Conservation (phyloP, 441 rosid species). For the Eutrema salsugineum region DNA sequence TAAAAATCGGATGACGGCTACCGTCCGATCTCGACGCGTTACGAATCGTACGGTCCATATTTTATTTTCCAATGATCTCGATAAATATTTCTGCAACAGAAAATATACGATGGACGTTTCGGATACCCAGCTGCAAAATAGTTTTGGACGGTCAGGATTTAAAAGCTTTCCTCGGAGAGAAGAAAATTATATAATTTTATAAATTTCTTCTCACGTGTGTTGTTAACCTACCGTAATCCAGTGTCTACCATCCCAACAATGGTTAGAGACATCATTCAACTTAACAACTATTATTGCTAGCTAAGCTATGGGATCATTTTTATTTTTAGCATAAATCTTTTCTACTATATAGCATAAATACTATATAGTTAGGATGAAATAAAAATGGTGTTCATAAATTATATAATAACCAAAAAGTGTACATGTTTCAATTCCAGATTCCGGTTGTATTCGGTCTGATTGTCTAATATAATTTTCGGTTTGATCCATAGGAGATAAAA, state of each 20-base stretch:
- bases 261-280: slow-evolving; percentile 22
- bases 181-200: not conserved
- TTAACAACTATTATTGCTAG: not conserved
- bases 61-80: not conserved
- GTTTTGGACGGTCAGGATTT: slow-evolving; percentile 13
- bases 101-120: slow-evolving; percentile 20
- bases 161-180: not conserved
- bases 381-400: not conserved
- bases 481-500: not conserved
- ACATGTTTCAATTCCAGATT: not conserved
- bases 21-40: slow-evolving; percentile 23
- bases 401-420: not conserved
- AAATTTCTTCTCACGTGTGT: slow-evolving; percentile 26
- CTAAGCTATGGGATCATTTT: too few relatives aligned
- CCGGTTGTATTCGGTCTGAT: not conserved
- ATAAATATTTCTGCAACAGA: slow-evolving; percentile 14
- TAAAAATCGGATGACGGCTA: not conserved
- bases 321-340: too few relatives aligned
- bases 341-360: too few relatives aligned
- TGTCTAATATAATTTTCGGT: not conserved
- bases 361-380: not conserved
- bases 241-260: not conserved
- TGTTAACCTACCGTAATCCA: slow-evolving; percentile 19
- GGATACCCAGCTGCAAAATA: slow-evolving; percentile 5
- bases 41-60: slow-evolving; percentile 13